These are phyloP conservation scores for Trichophyton rubrum DNA, from an alignment of 2,329 filamentous ascomycete genomes.

Conservation along the genomic window DNA sequence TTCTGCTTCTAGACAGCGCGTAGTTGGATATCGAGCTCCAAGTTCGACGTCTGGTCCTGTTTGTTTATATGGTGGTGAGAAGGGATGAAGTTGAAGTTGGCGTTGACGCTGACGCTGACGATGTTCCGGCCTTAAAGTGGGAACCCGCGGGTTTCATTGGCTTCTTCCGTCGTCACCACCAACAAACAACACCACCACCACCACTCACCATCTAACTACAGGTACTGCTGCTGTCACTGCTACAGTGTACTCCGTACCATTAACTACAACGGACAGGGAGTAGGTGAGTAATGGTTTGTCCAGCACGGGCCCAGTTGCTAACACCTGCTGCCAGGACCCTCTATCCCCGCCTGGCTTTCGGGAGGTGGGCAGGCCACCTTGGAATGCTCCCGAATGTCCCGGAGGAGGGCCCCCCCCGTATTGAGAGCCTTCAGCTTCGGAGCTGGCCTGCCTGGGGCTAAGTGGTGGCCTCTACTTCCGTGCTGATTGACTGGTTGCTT, in stretches of 20 bases:
- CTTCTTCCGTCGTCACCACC: background rate
- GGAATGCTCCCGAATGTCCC: background rate
- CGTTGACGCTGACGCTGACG: background rate
- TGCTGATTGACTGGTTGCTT: background rate
- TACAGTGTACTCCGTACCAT: background rate
- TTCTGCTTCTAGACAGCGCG: too few relatives aligned
- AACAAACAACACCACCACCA: background rate
- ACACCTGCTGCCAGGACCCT: background rate
- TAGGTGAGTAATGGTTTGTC: background rate
- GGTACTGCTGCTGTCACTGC: background rate
- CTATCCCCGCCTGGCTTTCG: background rate
- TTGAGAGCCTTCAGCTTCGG: background rate
- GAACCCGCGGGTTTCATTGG: background rate
- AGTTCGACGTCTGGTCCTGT: background rate
- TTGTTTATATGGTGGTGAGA: background rate
- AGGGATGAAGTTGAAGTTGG: too few relatives aligned
- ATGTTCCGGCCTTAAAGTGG: background rate
- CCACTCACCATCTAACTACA: too few relatives aligned
- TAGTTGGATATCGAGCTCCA: background rate
- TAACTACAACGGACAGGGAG: background rate
- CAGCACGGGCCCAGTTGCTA: background rate
- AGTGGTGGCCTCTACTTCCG: background rate
- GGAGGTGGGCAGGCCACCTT: background rate
- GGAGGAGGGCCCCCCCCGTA: background rate
- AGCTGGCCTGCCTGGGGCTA: background rate